Base-by-base conservation (phyloP, 1,139 yeast species). In the Suhomyces choctaworum region DNA sequence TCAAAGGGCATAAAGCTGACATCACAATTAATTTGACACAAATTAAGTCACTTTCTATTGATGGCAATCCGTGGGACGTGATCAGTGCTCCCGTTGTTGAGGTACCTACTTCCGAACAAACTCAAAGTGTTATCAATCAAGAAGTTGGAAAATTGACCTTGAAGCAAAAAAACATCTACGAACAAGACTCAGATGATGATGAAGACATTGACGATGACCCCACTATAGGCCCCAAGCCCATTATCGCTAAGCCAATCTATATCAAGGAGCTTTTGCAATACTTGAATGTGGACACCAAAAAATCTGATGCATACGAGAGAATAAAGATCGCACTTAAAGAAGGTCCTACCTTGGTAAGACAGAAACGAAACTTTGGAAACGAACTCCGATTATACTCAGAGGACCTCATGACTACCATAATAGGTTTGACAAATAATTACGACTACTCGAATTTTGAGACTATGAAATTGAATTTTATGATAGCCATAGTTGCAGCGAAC, bases 191-290 rank as follows among this genome's bases (percentile, higher is more conserved):
- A 5, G 38, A 37, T 19, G 37, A 27, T 26, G 40, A 36, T 22
- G 36, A 34, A 36, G 54, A 56, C 3, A 78, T 71, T 24, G 72
- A 66, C 17, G 81, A 76, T 16, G 82, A 77, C 36, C 76, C 75
- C 1, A 59, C 73, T 2, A 42, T 67, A 23, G 64, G 61, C n/a
- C 57, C 57, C 27, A 61, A 55, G 13, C 52, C 58, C 7, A 59
- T 52, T n/a, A 60, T 77, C 0, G 50, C 68, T 0, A 60, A 68
- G 4, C 90, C 90, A 0, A 66, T 81, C 2, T 84, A 82, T 48
- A 62, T 84, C 19, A 76, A 77, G 41, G 86, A 80, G 33, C 58
- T 83, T n/a, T 45, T 81, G n/a, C 60, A 61, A 7, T 83, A 81
- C 45, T 53, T 84, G 11, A 51, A 54, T 8, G 51, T 64, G 0